These are phyloP conservation scores for Coemansia reversa DNA, from an alignment of 192 early-diverging fungal species.

Conservation along the genomic window DNA sequence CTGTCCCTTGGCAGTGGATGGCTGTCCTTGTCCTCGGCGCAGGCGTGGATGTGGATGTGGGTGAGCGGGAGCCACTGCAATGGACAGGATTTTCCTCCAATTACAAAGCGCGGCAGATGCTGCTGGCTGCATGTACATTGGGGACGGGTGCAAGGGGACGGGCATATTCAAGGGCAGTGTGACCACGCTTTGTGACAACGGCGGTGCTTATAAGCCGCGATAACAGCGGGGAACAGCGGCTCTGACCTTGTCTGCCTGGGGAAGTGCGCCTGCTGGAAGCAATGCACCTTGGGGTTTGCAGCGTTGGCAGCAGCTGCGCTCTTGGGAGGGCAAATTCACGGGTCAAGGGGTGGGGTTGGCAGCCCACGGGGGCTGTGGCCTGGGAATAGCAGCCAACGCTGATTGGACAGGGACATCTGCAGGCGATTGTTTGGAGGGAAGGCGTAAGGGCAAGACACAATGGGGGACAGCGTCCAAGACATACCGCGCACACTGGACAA, in stretches of 20 bases:
- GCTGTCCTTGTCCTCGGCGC: neutral
- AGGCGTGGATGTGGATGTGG: neutral
- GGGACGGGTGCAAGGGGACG: neutral
- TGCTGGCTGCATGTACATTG: neutral
- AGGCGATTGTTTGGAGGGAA: constrained; percentile 28
- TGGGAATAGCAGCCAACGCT: constrained; percentile 1
- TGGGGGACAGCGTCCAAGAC: constrained; percentile 12
- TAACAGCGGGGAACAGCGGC: neutral
- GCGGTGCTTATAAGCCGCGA: neutral
- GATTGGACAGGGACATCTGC: constrained; percentile 23
- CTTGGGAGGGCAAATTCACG: neutral
- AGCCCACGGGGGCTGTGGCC: constrained; percentile 4
- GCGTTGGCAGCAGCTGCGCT: neutral
- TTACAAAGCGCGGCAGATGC: neutral
- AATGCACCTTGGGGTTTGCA: neutral
- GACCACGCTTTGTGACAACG: neutral
- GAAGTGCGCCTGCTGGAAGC: neutral
- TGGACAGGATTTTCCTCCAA: neutral
- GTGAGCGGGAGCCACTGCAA: neutral
- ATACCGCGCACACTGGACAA: constrained; percentile 10
- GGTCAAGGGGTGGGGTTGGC: constrained; percentile 5
- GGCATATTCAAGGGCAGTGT: neutral
- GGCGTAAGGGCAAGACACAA: constrained; percentile 13
- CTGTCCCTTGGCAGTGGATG: neutral
- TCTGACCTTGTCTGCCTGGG: neutral